Evolutionary conservation across 1,284 basidiomycete genomes (phyloP), one percentile per base, ranked within the genome.

Genomic region (Rhodotorula sp.): DNA sequence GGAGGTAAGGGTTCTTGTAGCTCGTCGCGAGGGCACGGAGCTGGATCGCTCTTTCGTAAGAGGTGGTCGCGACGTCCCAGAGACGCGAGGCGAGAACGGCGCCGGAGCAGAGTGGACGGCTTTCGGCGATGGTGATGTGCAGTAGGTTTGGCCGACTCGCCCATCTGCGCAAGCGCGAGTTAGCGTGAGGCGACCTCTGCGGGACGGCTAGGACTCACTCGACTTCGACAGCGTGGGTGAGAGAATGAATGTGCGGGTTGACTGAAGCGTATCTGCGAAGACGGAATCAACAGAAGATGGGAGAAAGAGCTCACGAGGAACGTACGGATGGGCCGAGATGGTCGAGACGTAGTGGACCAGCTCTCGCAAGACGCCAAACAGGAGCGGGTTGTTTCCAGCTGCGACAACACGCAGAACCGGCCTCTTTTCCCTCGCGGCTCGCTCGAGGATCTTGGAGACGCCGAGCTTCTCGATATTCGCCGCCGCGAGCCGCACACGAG

Each of bases 331-430:
- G 2, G 61, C 61, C 30, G 53, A 34, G 20, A 62, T 62, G 5
- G 61, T 62, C 61, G 53, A 48, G 5, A 62, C 61, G 32, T 62
- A 62, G 32, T 62, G 61, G 4, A 56, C 54, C 24, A 56, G 44
- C 34, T 62, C 61, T 17, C 61, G 15, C 52, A 62, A 32, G 19
- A 62, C 61, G 24, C 61, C 61, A 7, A 48, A 55, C 6, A 62
- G n/a, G 13, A 47, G 11, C 11, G 61, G 53, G 10, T 62, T 46
- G 24, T 53, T 44, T 2, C 61, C 61, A 13, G 24, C 53, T 8
- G 44, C 46, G 1, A 62, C 32, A 13, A 62, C 53, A 22, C 55
- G 53, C 53, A 62, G 53, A 15, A 54, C 30, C 32, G 32, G 30
- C 17, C 61, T 47, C 61, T 62, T 62, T 30, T 62, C 61, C 44